Conservation (phyloP, 2,329 filamentous ascomycete genomes). For the Ascochyta koolunga region DNA sequence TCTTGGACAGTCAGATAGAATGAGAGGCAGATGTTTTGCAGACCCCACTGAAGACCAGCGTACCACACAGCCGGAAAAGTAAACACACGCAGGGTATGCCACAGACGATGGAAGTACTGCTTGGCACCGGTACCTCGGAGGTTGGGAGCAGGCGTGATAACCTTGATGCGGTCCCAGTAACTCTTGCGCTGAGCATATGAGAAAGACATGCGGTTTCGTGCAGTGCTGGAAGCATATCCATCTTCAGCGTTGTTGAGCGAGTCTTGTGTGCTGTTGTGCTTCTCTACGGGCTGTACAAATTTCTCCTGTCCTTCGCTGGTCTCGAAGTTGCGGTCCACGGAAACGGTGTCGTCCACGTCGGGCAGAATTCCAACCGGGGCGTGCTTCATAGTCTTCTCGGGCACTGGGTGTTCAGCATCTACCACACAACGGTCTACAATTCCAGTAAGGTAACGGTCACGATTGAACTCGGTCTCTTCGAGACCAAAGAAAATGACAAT, state of each 20-base stretch:
- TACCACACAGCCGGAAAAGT: conserved; percentile 64
- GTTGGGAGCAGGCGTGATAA: conserved; percentile 63
- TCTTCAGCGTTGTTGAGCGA: conserved; percentile 8
- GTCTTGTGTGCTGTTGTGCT: conserved; percentile 6
- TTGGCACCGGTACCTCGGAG: conserved; percentile 59
- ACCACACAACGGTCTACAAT: conserved; percentile 10
- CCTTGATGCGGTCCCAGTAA: conserved; percentile 61
- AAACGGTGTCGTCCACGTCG: not conserved
- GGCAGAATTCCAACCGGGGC: conserved; percentile 2
- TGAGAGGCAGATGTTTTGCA: conserved; percentile 65
- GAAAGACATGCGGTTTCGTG: conserved; percentile 24
- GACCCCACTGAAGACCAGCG: conserved; percentile 64
- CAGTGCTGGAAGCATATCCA: not conserved
- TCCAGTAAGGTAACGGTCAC: conserved; percentile 19
- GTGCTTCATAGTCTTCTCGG: conserved; percentile 11
- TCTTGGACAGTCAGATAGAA: conserved; percentile 66
- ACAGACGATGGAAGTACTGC: conserved; percentile 61
- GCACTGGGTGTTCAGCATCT: conserved; percentile 12
- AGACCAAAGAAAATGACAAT: conserved; percentile 23
- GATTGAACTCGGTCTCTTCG: conserved; percentile 26
- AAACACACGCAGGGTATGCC: conserved; percentile 63
- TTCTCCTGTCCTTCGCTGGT: conserved; percentile 2
- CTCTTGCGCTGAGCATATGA: conserved; percentile 47
- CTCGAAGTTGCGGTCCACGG: conserved; percentile 1
- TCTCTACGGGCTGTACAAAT: conserved; percentile 12